A percentile compares a stretch with the other conserved stretches of the same genome.
phyloP scores from a whole-genome alignment of 805 yeast species.

The Yamadazyma nakazawae region DNA sequence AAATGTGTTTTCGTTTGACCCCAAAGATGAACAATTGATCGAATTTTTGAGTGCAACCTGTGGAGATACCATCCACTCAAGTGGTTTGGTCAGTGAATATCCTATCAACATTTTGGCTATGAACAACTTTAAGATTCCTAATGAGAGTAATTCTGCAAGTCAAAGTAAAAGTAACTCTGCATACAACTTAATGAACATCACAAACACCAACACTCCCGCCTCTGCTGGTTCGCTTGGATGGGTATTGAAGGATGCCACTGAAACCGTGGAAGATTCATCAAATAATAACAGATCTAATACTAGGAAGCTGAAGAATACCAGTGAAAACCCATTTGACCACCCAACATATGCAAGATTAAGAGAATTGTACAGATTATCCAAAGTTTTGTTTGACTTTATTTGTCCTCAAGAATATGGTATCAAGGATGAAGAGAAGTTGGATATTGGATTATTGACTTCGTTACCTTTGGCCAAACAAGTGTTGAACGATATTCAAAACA shows the following conservation, averaged over 20 bases:
- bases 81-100: slow-evolving; percentile 61
- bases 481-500: slow-evolving; percentile 71
- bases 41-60: slow-evolving; percentile 36
- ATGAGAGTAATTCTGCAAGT: slow-evolving; percentile 22
- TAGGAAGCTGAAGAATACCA: slow-evolving; percentile 13
- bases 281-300: slow-evolving; percentile 17
- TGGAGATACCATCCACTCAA: slow-evolving; percentile 45
- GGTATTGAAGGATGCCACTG: slow-evolving; percentile 52
- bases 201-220: slow-evolving; percentile 20
- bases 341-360: slow-evolving; percentile 76
- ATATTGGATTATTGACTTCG: slow-evolving; percentile 91
- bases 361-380: slow-evolving; percentile 85
- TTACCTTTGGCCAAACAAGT: slow-evolving; percentile 91
- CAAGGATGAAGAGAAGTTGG: slow-evolving; percentile 90
- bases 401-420: slow-evolving; percentile 99
- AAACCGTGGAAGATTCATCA: slow-evolving; percentile 17
- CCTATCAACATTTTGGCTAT: slow-evolving; percentile 73
- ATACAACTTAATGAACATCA: slow-evolving; percentile 19
- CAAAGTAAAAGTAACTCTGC: slow-evolving; percentile 22
- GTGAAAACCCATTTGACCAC: slow-evolving; percentile 60
- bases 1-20: slow-evolving; percentile 69
- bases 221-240: slow-evolving; percentile 72
- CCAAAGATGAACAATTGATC: slow-evolving; percentile 37
- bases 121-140: slow-evolving; percentile 69
- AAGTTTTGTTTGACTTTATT: slow-evolving; percentile 91